A percentile compares a stretch with the other conserved stretches of the same genome.
Evolutionary conservation across 2,329 filamentous ascomycete species (phyloP).

Genomic region (Ophiosphaerella narmari): DNA sequence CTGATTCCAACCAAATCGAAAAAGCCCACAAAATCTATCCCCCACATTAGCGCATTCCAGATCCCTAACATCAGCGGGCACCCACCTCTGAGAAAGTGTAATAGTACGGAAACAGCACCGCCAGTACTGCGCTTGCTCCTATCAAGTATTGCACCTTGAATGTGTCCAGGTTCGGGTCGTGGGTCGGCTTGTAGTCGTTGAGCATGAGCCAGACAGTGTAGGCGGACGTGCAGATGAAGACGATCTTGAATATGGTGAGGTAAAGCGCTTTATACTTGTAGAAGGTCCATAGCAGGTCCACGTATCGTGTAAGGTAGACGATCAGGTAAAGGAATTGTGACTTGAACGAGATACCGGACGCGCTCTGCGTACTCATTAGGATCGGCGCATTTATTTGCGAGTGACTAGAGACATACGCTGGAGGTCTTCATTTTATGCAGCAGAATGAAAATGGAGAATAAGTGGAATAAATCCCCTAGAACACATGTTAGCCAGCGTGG

Average conservation of each 20-base stretch:
- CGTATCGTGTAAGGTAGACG: slow-evolving; percentile 91
- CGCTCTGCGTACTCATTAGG: slow-evolving; percentile 67
- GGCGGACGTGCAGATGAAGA: slow-evolving; percentile 86
- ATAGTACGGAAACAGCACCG: slow-evolving; percentile 80
- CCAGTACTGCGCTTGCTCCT: slow-evolving; percentile 76
- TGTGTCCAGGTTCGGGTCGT: slow-evolving; percentile 95
- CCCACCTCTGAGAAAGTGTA: slow-evolving; percentile 73
- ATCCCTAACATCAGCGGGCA: background rate
- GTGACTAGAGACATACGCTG: slow-evolving; percentile 65
- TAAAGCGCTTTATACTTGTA: slow-evolving; percentile 73
- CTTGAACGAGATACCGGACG: slow-evolving; percentile 97
- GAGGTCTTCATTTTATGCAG: slow-evolving; percentile 92
- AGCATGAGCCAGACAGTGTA: slow-evolving; percentile 99
- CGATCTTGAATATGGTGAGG: slow-evolving; percentile 93
- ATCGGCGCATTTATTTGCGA: slow-evolving; percentile 4
- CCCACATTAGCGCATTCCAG: slow-evolving; percentile 12
- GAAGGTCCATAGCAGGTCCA: slow-evolving; percentile 84
- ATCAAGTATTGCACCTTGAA: slow-evolving; percentile 96
- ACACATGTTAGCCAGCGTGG: slow-evolving; percentile 31
- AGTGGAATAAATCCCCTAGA: slow-evolving; percentile 90
- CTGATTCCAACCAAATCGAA: slow-evolving; percentile 96
- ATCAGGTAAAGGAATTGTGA: slow-evolving; percentile 93
- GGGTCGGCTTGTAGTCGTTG: slow-evolving; percentile 94
- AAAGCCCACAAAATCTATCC: slow-evolving; percentile 90
- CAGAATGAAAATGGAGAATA: slow-evolving; percentile 90